Evolutionary conservation across 345 rosid genomes (phyloP).

Genomic region (Erysimum cheiranthoides): DNA sequence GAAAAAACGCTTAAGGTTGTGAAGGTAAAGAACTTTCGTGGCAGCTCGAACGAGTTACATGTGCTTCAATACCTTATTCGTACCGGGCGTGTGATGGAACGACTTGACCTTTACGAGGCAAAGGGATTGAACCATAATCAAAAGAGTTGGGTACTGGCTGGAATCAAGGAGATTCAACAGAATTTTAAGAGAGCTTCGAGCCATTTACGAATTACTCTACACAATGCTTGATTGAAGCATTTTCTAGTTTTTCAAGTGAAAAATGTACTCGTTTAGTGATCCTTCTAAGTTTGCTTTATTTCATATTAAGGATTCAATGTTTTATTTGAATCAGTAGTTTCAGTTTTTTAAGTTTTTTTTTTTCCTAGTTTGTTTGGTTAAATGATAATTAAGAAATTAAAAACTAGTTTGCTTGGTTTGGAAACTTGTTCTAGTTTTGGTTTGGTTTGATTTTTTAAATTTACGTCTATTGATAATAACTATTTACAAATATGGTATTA

Average conservation of each 20-base stretch:
- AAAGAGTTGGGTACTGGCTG: background rate
- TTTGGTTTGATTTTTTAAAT: background rate
- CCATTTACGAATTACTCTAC: conserved; percentile 13
- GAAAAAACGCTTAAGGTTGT: conserved; percentile 45
- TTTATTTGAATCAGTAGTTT: background rate
- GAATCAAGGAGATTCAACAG: background rate
- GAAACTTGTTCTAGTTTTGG: background rate
- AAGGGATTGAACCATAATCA: background rate
- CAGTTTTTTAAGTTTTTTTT: background rate
- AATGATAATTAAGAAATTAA: background rate
- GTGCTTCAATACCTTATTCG: conserved; percentile 41
- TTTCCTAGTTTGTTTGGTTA: background rate
- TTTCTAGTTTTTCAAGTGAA: background rate
- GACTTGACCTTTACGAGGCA: conserved; percentile 40
- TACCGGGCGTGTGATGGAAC: conserved; percentile 39
- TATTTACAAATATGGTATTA: too few relatives aligned
- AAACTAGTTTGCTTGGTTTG: background rate
- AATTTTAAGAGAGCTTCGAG: conserved; percentile 3
- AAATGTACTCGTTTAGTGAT: background rate
- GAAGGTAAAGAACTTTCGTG: conserved; percentile 46
- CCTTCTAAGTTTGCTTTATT: background rate
- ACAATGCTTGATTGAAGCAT: conserved; percentile 14
- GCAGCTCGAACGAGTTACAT: conserved; percentile 6
- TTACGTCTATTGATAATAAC: too few relatives aligned
- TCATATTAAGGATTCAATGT: background rate